A percentile compares a stretch with the other conserved stretches of the same genome.
Conservation (phyloP, 2,329 filamentous ascomycete species). For the Cladophialophora chaetospira region DNA sequence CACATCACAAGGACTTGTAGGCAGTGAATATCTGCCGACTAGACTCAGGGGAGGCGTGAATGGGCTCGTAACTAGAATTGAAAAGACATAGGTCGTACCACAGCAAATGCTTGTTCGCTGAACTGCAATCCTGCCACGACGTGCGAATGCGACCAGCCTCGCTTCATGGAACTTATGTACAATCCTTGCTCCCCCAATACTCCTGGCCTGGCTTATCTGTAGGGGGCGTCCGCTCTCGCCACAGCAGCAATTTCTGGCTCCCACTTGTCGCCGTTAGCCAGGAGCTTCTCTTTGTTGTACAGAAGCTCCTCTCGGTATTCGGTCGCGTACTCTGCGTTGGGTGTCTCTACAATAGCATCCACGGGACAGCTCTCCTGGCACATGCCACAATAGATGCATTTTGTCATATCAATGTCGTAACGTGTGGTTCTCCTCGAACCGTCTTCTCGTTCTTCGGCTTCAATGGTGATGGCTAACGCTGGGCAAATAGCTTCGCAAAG, state of each 20-base stretch:
- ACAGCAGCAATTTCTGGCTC: slow-evolving; percentile 93
- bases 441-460: slow-evolving; percentile 96
- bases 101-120: background rate
- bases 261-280: slow-evolving; percentile 93
- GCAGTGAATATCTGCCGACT: background rate
- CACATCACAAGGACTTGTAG: background rate
- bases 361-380: slow-evolving; percentile 99
- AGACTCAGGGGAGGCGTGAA: background rate
- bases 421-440: slow-evolving; percentile 92
- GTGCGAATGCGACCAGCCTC: background rate
- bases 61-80: background rate
- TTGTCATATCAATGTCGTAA: slow-evolving; percentile 99
- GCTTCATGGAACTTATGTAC: slow-evolving; percentile 23
- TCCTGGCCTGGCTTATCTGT: slow-evolving; percentile 62
- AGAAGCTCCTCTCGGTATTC: slow-evolving; percentile 88
- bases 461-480: slow-evolving; percentile 97
- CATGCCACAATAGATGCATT: slow-evolving; percentile 99
- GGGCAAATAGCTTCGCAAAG: slow-evolving; percentile 98
- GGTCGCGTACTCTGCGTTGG: slow-evolving; percentile 74
- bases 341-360: slow-evolving; percentile 82
- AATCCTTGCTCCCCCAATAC: slow-evolving; percentile 4
- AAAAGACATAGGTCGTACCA: background rate
- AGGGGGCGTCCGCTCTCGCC: slow-evolving; percentile 90
- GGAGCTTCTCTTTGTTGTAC: slow-evolving; percentile 96
- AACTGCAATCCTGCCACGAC: slow-evolving; percentile 2